phyloP scores from a whole-genome alignment of 768 basidiomycete genomes.

The Gymnopilus dilepis region DNA sequence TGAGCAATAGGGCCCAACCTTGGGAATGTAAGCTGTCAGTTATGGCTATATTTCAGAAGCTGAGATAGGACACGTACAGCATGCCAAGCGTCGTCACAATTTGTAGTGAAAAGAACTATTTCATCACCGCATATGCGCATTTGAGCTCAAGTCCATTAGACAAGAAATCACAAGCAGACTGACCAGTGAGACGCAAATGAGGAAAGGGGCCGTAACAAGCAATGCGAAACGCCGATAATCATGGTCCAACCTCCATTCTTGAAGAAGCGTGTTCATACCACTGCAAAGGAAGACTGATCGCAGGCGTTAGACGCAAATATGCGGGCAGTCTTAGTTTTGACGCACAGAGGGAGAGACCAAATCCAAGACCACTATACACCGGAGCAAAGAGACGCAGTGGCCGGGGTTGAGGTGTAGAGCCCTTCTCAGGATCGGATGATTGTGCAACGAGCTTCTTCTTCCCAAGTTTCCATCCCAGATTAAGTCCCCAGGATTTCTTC shows the following conservation, averaged over 20 bases:
- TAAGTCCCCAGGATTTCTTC: conserved; percentile 35
- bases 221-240: conserved; percentile 68
- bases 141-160: conserved; percentile 9
- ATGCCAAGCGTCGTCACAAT: conserved; percentile 68
- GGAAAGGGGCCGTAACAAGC: conserved; percentile 66
- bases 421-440: conserved; percentile 58
- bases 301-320: conserved; percentile 2
- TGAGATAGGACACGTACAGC: conserved; percentile 46
- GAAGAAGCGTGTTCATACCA: conserved; percentile 61
- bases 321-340: conserved; percentile 10
- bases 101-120: conserved; percentile 77
- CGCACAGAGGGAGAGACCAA: conserved; percentile 70
- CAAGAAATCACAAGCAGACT: conserved; percentile 26
- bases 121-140: neutral
- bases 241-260: conserved; percentile 73
- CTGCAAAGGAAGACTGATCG: conserved; percentile 68
- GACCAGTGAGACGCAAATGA: conserved; percentile 79
- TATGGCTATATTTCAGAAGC: conserved; percentile 14
- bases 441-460: conserved; percentile 37
- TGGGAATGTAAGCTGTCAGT: conserved; percentile 27
- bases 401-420: conserved; percentile 40
- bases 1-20: conserved; percentile 86
- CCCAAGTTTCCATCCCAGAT: conserved; percentile 54
- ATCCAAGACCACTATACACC: conserved; percentile 72
- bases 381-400: conserved; percentile 72